These are phyloP conservation scores for Lentinula edodes DNA, from an alignment of 768 basidiomycete species.

Conservation along the genomic window DNA sequence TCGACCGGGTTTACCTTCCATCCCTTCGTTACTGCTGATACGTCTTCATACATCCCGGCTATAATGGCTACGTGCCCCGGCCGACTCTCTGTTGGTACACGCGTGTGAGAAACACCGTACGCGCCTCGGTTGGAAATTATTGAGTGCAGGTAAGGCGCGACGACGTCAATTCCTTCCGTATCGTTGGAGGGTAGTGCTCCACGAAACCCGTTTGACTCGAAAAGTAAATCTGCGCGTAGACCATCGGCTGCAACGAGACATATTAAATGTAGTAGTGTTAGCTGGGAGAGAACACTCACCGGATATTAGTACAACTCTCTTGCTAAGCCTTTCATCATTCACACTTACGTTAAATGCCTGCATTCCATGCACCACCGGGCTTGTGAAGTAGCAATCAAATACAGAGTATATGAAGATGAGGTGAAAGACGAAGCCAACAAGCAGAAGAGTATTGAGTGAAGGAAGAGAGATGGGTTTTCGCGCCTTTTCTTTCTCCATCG, in stretches of 20 bases:
- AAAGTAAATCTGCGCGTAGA: conserved; percentile 74
- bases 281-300: conserved; percentile 35
- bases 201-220: conserved; percentile 57
- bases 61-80: conserved; percentile 90
- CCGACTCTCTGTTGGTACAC: conserved; percentile 82
- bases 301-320: conserved; percentile 54
- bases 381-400: conserved; percentile 88
- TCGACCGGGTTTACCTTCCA: conserved; percentile 86
- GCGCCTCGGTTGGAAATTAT: conserved; percentile 64
- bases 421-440: conserved; percentile 50
- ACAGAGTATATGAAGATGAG: conserved; percentile 45
- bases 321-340: not conserved
- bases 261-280: not conserved
- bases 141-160: conserved; percentile 71
- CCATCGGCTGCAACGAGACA: conserved; percentile 59
- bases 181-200: conserved; percentile 23
- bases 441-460: conserved; percentile 22
- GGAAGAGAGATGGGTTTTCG: not conserved
- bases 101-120: conserved; percentile 81
- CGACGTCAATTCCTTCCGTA: conserved; percentile 45
- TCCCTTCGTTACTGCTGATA: conserved; percentile 84
- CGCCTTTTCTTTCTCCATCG: not conserved
- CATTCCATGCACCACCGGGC: conserved; percentile 80
- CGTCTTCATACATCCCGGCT: conserved; percentile 92
- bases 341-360: conserved; percentile 37